Conservation (phyloP, 371 early-diverging fungal species). For the Mucor indicus region DNA sequence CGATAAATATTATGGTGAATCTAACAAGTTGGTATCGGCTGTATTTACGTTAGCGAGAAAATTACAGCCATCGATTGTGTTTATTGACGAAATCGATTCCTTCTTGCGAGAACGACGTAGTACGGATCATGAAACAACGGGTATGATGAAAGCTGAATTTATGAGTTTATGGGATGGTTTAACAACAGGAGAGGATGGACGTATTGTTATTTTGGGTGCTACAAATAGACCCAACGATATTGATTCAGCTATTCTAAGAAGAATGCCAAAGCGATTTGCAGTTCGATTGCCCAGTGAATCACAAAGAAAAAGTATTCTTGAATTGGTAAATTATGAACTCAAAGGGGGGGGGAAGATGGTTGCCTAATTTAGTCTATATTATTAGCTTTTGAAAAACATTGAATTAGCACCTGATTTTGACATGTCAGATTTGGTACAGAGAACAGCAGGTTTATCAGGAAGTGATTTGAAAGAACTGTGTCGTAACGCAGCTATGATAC, state of each 20-base stretch:
- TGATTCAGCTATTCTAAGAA: constrained; percentile 90
- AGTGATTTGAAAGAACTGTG: constrained; percentile 97
- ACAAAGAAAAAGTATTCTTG: constrained; percentile 89
- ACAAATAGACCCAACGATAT: constrained; percentile 98
- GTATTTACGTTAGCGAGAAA: constrained; percentile 92
- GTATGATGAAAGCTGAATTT: constrained; percentile 98
- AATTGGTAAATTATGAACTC: constrained; percentile 62
- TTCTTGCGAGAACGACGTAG: constrained; percentile 89
- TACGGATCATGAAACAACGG: constrained; percentile 92
- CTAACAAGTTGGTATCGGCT: constrained; percentile 90
- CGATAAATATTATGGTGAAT: constrained; percentile 98
- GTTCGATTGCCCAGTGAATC: constrained; percentile 84
- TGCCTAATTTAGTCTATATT: background rate
- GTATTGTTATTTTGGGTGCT: constrained; percentile 89
- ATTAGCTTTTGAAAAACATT: constrained; percentile 70
- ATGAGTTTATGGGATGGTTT: constrained; percentile 98
- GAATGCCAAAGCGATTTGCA: constrained; percentile 98
- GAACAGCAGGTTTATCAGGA: constrained; percentile 90
- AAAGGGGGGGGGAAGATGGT: too few species aligned
- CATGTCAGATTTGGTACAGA: constrained; percentile 64
- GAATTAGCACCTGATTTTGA: constrained; percentile 72
- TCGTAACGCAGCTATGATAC: constrained; percentile 93
- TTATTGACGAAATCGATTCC: constrained; percentile 98
- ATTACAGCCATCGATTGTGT: constrained; percentile 93
- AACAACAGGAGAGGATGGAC: constrained; percentile 70